These are phyloP conservation scores for Fragilaria crotonensis DNA, from an alignment of 108 stramenopile genomes.

Conservation along the genomic window DNA sequence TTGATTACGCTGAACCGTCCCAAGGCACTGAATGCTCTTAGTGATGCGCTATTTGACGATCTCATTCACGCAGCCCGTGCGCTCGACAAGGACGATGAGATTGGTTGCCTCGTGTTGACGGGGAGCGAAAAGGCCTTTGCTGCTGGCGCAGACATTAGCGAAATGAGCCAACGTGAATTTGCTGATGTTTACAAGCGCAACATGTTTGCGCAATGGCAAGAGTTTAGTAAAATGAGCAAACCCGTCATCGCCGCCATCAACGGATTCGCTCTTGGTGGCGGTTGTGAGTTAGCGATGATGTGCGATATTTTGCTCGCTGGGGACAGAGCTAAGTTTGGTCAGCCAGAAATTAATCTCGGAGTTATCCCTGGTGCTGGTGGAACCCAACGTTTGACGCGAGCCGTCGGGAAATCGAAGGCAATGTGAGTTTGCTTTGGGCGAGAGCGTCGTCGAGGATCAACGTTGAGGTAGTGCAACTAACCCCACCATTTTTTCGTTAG, in stretches of 20 bases:
- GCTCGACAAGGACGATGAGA: slow-evolving; percentile 65
- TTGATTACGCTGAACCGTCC: slow-evolving; percentile 92
- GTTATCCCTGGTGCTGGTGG: slow-evolving; percentile 94
- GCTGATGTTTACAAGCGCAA: slow-evolving; percentile 75
- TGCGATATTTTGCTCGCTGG: slow-evolving; percentile 96
- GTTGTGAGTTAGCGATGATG: slow-evolving; percentile 99
- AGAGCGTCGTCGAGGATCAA: too few relatives aligned
- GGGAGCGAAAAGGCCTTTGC: slow-evolving; percentile 94
- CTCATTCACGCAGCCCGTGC: slow-evolving; percentile 69
- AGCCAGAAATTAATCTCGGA: slow-evolving; percentile 97
- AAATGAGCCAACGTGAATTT: slow-evolving; percentile 81
- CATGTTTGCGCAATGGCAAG: slow-evolving; percentile 92
- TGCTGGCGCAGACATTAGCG: slow-evolving; percentile 94
- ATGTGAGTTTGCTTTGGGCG: too few relatives aligned
- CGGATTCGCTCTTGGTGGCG: slow-evolving; percentile 96
- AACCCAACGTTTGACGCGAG: slow-evolving; percentile 92
- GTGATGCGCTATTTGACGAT: slow-evolving; percentile 84
- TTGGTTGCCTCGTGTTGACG: slow-evolving; percentile 93
- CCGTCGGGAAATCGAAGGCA: slow-evolving; percentile 96
- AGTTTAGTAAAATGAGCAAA: slow-evolving; percentile 67
- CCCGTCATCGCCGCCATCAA: slow-evolving; percentile 96
- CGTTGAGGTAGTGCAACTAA: too few relatives aligned
- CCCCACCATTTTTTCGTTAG: too few relatives aligned
- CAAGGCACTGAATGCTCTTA: slow-evolving; percentile 95
- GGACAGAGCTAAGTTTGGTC: slow-evolving; percentile 92